Evolutionary conservation across 768 basidiomycete genomes (phyloP), one percentile per base, ranked within the genome.

Genomic region (Calocybe gangraenosa): DNA sequence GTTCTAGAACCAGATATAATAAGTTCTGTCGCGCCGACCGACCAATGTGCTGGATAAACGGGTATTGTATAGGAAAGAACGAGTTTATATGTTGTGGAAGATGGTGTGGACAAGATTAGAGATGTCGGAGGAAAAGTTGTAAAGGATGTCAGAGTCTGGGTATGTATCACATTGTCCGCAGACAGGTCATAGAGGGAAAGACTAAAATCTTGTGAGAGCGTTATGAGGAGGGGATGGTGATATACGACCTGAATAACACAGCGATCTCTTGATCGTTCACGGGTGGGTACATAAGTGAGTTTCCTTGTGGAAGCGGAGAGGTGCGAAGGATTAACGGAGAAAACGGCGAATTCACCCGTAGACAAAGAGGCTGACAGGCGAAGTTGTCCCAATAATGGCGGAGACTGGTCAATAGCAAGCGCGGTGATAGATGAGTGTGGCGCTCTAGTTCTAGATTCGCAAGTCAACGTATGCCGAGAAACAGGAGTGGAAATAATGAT

Each of bases 31-130:
- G 78, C 81, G 23, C 85, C 87, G 22, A 82, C 76, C 19, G 82
- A 81, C 85, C 85, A 92, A 59, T 92, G 90, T 14, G 71, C 69
- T 3, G 89, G 89, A 59, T 87, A 91, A 34, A 92, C 82, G 22
- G 87, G 87, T 28, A 81, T 69, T 15, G 86, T 70, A 63, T 90
- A 89, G 14, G 82, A 79, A 53, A 92, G 63, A 20, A 91, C 69
- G 40, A 92, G 73, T 58, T 83, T 90, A 66, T 86, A 92, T 21
- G 67, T 75, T 9, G 66, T 59, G 8, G 76, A 56, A 14, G 81
- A 72, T 18, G 78, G 77, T 18, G 74, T 69, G 18, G 88, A 87
- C 37, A 92, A 65, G n/a, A 89, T 78, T n/a, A 92, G 65, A 3
- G 87, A 90, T 3, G 81, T 78, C 1, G 90, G 89, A 1, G 86